Conservation (phyloP, 495 filamentous ascomycete genomes). For the Lasiosphaeriaceae sp. region DNA sequence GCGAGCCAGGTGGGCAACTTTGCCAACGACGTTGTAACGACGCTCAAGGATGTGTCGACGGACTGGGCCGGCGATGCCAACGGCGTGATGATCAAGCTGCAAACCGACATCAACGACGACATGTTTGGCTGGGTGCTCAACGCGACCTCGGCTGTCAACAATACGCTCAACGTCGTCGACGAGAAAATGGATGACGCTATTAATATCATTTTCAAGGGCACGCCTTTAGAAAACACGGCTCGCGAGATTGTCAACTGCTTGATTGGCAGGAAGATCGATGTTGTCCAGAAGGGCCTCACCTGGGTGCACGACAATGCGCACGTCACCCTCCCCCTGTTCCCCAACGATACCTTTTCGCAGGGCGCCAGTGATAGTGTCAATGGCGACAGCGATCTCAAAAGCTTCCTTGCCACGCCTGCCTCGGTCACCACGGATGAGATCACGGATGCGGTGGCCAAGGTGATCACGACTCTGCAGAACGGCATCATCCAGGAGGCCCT, state of each 20-base stretch:
- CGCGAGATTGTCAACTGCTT: conserved; percentile 71
- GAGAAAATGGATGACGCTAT: conserved; percentile 66
- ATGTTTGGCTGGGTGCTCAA: conserved; percentile 87
- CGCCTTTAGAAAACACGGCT: conserved; percentile 68
- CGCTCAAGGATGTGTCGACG: conserved; percentile 67
- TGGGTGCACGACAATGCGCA: conserved; percentile 87
- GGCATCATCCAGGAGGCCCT: conserved; percentile 70
- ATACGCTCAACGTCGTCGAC: conserved; percentile 79
- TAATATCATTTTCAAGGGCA: conserved; percentile 74
- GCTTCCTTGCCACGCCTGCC: conserved; percentile 71
- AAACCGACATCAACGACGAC: conserved; percentile 73
- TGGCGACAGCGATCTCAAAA: conserved; percentile 53
- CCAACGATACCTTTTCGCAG: conserved; percentile 76
- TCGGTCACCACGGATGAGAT: conserved; percentile 72
- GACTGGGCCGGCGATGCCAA: conserved; percentile 79
- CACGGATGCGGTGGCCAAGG: conserved; percentile 63
- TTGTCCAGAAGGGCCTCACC: conserved; percentile 77
- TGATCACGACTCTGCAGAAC: conserved; percentile 58
- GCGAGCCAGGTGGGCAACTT: conserved; percentile 75
- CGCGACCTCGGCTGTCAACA: conserved; percentile 73
- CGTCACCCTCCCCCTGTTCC: conserved; percentile 72
- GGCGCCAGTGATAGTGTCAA: conserved; percentile 65
- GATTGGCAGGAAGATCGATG: conserved; percentile 68
- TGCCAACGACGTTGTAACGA: conserved; percentile 69
- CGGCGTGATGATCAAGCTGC: conserved; percentile 60